Evolutionary conservation across 169 alveolate genomes (phyloP), one percentile per base, ranked within the genome.

Genomic region (Plasmodium knowlesi): DNA sequence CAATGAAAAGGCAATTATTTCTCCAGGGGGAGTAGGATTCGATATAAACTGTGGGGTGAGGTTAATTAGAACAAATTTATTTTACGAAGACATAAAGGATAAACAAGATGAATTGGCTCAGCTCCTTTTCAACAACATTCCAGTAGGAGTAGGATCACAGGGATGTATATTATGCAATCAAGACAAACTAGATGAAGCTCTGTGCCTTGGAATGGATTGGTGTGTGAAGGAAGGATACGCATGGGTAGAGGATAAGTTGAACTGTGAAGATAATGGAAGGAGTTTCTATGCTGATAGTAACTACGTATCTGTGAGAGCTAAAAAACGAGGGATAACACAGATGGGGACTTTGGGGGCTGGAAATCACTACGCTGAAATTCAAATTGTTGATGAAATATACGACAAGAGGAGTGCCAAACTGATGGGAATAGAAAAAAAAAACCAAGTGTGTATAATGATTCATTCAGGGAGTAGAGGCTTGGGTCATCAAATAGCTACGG

Each of bases 11-110:
- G 96, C 98, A 0, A 97, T 97, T 1, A 98, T 97, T 14, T 97
- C 98, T 4, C 99, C 99, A 8, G 99, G 99, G 5, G 99, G 99
- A 0, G 99, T 97, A 16, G 99, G 99, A 16, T 97, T 97, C 84
- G 99, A 97, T 80, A 97, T 97, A 84, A 97, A 97, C 96, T 97
- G 99, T 80, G 99, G 99, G 6, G 98, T 97, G 32, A 92, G 99
- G 25, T 93, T 97, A 30, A 73, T 97, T 34, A 91, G 96, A 93
- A 96, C 96, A 1, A 93, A 94, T 41, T 82, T 96, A 14, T 94
- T 84, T 43, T 92, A 92, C 25, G 94, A 88, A 25, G 98, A 97
- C 41, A 93, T 96, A 32, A 95, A 92, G 54, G 94, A 72, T 2
- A 85, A 93, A 57, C 96, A 97, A 93, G 98, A 97, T 83, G 85